Evolutionary conservation across 352 stramenopile genomes (phyloP).

Genomic region (Hyaloperonospora arabidopsidis): DNA sequence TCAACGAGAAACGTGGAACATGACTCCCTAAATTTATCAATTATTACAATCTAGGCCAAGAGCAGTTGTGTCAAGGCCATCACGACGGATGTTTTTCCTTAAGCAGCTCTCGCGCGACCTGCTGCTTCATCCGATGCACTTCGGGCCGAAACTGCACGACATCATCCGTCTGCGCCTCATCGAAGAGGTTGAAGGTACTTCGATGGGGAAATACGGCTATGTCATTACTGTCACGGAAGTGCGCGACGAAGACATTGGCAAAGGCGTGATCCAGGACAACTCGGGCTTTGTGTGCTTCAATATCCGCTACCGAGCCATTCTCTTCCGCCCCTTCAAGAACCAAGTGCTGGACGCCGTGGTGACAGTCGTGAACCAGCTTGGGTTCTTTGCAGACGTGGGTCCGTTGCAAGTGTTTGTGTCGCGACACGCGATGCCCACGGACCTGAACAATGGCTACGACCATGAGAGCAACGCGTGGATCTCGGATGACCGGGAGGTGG

Average conservation of each 20-base stretch:
- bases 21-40: too few species aligned
- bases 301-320: conserved; percentile 93
- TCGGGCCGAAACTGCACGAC: conserved; percentile 92
- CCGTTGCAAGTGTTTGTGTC: conserved; percentile 96
- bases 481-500: conserved; percentile 93
- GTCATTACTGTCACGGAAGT: conserved; percentile 96
- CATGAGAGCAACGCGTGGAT: conserved; percentile 96
- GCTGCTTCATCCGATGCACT: conserved; percentile 93
- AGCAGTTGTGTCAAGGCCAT: too few species aligned
- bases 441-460: conserved; percentile 93
- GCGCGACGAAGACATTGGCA: conserved; percentile 93
- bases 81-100: conserved; percentile 68
- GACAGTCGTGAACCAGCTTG: conserved; percentile 93
- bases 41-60: too few species aligned
- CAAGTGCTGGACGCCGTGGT: conserved; percentile 96
- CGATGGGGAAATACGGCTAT: conserved; percentile 94
- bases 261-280: conserved; percentile 96
- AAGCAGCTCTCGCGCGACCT: conserved; percentile 88
- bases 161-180: conserved; percentile 94
- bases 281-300: conserved; percentile 95
- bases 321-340: conserved; percentile 96
- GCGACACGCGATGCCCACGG: conserved; percentile 91
- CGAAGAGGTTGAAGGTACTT: conserved; percentile 93
- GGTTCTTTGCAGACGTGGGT: conserved; percentile 95
- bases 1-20: too few species aligned